Evolutionary conservation across 257 asterid genomes (phyloP).

Genomic region (Avicennia marina): DNA sequence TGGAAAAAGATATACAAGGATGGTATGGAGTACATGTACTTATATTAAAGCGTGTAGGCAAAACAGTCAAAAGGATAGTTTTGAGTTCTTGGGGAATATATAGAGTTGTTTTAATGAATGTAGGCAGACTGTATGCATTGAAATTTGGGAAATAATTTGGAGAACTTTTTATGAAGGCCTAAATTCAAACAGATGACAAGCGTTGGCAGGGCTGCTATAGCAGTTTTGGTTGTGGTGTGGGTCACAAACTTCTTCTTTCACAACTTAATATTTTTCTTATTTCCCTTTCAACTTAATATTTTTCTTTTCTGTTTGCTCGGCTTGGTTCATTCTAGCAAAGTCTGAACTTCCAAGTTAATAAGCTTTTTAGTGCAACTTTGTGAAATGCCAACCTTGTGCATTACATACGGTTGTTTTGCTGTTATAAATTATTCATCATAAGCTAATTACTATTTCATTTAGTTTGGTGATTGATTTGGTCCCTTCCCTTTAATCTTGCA

Average conservation of each 20-base stretch:
- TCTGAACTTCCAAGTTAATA: neutral
- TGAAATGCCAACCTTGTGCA: neutral
- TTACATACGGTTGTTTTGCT: neutral
- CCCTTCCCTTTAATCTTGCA: conserved; percentile 25
- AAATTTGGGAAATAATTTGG: neutral
- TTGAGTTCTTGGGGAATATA: neutral
- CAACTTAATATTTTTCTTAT: neutral
- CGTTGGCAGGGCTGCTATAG: neutral
- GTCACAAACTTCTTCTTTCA: neutral
- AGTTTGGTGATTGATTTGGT: neutral
- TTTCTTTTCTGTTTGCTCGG: neutral
- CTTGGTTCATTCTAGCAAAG: neutral
- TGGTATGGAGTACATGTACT: neutral
- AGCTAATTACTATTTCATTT: neutral
- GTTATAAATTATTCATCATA: neutral
- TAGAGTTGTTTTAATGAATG: neutral
- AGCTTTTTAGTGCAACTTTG: neutral
- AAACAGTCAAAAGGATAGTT: neutral
- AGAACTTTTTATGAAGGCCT: neutral
- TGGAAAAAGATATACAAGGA: neutral
- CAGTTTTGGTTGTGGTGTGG: neutral
- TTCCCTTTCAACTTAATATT: neutral
- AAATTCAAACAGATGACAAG: neutral
- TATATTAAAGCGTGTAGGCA: neutral
- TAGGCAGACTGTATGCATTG: neutral